Evolutionary conservation across 2,329 filamentous ascomycete genomes (phyloP).

Genomic region (Talaromyces sp.): DNA sequence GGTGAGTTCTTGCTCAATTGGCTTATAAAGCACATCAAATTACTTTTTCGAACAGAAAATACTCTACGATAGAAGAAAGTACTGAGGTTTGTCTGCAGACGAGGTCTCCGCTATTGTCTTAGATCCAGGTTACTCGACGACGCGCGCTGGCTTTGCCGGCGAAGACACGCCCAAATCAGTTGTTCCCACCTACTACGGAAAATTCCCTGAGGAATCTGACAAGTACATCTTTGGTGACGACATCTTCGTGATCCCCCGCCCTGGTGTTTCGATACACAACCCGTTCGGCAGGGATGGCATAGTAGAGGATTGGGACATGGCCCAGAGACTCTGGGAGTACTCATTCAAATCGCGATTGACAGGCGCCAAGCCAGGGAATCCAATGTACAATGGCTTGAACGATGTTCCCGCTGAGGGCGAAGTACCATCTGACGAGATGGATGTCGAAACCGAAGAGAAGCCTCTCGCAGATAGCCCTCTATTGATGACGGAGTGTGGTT

Average conservation of each 20-base stretch:
- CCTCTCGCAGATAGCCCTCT: constrained; percentile 84
- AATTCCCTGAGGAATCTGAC: constrained; percentile 52
- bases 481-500: constrained; percentile 88
- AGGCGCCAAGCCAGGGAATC: constrained; percentile 65
- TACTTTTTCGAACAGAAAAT: not conserved
- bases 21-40: not conserved
- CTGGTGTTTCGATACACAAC: constrained; percentile 79
- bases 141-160: constrained; percentile 92
- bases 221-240: constrained; percentile 81
- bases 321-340: constrained; percentile 86
- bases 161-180: constrained; percentile 96
- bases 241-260: constrained; percentile 71
- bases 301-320: constrained; percentile 95
- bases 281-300: constrained; percentile 85
- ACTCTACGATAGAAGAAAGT: not conserved
- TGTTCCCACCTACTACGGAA: constrained; percentile 84
- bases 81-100: constrained; percentile 53
- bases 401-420: constrained; percentile 55
- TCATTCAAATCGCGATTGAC: constrained; percentile 85
- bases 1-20: constrained; percentile 34
- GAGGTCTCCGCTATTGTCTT: constrained; percentile 96
- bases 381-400: constrained; percentile 75
- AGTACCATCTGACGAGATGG: constrained; percentile 56
- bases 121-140: constrained; percentile 86
- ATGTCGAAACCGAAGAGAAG: constrained; percentile 65